Base-by-base conservation (phyloP, 2,329 filamentous ascomycete species). In the Fusarium nygamai region DNA sequence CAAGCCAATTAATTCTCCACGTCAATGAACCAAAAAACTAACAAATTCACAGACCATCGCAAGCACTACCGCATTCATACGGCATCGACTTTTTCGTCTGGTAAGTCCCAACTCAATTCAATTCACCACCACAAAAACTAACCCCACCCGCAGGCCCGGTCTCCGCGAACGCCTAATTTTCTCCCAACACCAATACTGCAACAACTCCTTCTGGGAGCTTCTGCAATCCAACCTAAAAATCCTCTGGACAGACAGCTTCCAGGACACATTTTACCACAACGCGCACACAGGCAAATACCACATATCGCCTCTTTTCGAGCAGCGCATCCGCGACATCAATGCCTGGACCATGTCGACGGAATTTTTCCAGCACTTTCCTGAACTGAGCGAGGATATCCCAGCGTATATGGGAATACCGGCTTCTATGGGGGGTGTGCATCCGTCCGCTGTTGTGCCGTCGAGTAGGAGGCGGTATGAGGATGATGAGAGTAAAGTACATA, bases 61-160 rank as follows among this genome's bases (percentile, higher is more conserved):
- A 81, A 59, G 54, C 65, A 1, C 39, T 81, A 2, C 71, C 79
- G 3, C 80, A 81, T 14, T 77, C 80, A 1, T 79, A 78, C 31
- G 80, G 77, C 4, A 80, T 81, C 14, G 80, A 81, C 65, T 81
- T 79, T 43, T 80, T 81, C 8, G 78, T 79, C 31, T 81, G 80
- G 79, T 79, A 74, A 22, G 74, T 54, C 3, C 4, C 17, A n/a
- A 5, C 5, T 34, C 33, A 19, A 11, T 17, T 19, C 9, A 9
- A 6, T 5, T 10, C 8, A 5, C 19, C 51, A 56, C 24, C 51
- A 5, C 20, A 6, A 12, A 14, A 3, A 9, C 59, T 64, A 6
- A 72, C 31, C 13, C 3, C 51, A 19, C 19, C 17, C 6, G 14
- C 12, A 80, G 79, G 79, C 79, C 79, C 1, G 79, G 79, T 5